A percentile compares a stretch with the other conserved stretches of the same genome.
Conservation (phyloP, 768 basidiomycete species). For the Leccinum boreale region DNA sequence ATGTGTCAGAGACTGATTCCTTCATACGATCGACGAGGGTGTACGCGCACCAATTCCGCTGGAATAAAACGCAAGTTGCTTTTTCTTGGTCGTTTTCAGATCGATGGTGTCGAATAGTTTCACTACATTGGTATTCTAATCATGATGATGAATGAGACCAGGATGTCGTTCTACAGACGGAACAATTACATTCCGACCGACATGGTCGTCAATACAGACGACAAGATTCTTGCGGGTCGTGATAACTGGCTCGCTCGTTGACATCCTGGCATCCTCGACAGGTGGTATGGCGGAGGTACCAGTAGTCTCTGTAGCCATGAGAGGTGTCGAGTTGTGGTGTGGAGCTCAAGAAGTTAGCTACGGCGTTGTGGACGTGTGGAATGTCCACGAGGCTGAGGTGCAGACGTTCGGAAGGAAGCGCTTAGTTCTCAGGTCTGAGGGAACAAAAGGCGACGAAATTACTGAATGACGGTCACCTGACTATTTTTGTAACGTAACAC, state of each 20-base stretch:
- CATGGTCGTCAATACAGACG: background rate
- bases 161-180: background rate
- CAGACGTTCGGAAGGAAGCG: too few relatives aligned
- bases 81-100: background rate
- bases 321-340: background rate
- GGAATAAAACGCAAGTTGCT: background rate
- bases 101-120: background rate
- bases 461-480: too few relatives aligned
- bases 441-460: too few relatives aligned
- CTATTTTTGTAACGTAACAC: too few relatives aligned
- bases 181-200: background rate
- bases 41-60: background rate
- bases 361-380: background rate
- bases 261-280: background rate
- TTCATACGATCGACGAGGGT: too few relatives aligned
- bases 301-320: background rate
- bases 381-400: background rate
- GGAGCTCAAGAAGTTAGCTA: background rate
- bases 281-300: background rate
- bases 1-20: background rate
- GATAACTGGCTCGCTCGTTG: background rate
- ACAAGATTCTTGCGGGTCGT: background rate
- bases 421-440: too few relatives aligned
- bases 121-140: background rate
- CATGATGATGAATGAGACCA: background rate